Base-by-base conservation (phyloP, 2,329 filamentous ascomycete species). In the Phialemoniopsis sp. region DNA sequence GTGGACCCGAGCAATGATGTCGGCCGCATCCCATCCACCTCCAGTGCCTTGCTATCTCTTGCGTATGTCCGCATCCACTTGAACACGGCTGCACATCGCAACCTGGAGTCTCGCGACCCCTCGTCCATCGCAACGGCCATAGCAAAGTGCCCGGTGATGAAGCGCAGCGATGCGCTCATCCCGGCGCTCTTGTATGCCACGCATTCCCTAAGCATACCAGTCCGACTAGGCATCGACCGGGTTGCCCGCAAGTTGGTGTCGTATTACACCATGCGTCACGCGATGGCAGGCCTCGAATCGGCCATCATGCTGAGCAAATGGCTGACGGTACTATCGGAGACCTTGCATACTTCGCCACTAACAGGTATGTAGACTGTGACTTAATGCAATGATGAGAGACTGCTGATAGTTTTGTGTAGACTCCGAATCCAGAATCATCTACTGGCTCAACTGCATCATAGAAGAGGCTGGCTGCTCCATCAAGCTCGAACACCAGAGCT, bases 221-320 rank as follows among this genome's bases (percentile, higher is more conserved):
- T 76, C 4, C 62, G 72, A 30, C 60, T 76, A 8, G 73, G 73
- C 3, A 67, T 76, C 37, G 64, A 69, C 37, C 73, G 73, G 37
- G 72, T 76, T 29, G 70, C 72, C 4, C 62, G 63, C 34, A 73
- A 67, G 2, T 70, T 74, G 49, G 73, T 70, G 2, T 69, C 73
- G 39, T 70, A 73, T 49, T 77, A 73, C 73, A 72, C 67, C 29
- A 70, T 76, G 19, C 70, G 76, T 46, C 73, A 77, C 47, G 70
- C 70, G 1, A 56, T 77, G 7, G 74, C 70, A 53, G 72, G 68
- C 42, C 52, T 76, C 13, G 72, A 76, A 46, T 76, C 72, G 40
- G 72, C 73, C 1, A 49, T 72, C n/a, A n/a, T n/a, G n/a, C n/a
- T n/a, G n/a, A n/a, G 57, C 33, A 63, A 67, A 40, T 73, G 68